Evolutionary conservation across 768 basidiomycete species (phyloP).

Genomic region (Calocera cornea): DNA sequence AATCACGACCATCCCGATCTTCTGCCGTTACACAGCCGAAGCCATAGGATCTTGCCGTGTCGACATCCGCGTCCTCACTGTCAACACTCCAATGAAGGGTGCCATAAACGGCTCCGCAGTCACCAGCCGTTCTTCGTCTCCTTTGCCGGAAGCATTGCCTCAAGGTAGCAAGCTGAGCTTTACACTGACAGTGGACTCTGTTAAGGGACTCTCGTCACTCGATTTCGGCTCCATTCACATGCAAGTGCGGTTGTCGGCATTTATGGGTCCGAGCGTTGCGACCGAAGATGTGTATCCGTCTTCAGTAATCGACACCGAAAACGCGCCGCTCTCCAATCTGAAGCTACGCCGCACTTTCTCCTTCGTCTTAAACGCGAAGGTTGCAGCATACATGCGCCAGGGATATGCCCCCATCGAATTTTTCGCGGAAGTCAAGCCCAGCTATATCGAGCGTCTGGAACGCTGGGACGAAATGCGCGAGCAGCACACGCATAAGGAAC

Average conservation of each 20-base stretch:
- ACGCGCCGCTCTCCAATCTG: slow-evolving; percentile 57
- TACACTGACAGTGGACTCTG: slow-evolving; percentile 69
- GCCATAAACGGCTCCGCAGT: slow-evolving; percentile 44
- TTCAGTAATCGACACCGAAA: slow-evolving; percentile 55
- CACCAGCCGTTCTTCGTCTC: slow-evolving; percentile 64
- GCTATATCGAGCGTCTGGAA: slow-evolving; percentile 78
- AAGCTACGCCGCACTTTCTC: slow-evolving; percentile 75
- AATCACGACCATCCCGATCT: slow-evolving; percentile 68
- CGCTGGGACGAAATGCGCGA: slow-evolving; percentile 92
- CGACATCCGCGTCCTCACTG: slow-evolving; percentile 66
- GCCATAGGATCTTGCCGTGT: slow-evolving; percentile 91
- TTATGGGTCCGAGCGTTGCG: slow-evolving; percentile 54
- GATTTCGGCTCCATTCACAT: slow-evolving; percentile 79
- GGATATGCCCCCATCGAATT: slow-evolving; percentile 82
- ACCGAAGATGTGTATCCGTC: slow-evolving; percentile 79
- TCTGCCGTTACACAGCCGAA: slow-evolving; percentile 86
- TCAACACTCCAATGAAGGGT: slow-evolving; percentile 43
- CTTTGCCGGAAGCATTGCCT: slow-evolving; percentile 50
- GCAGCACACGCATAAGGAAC: slow-evolving; percentile 30
- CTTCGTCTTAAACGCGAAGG: slow-evolving; percentile 58
- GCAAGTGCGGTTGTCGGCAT: slow-evolving; percentile 76
- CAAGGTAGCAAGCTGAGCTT: slow-evolving; percentile 73
- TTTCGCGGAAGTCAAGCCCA: slow-evolving; percentile 67
- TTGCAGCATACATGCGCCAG: slow-evolving; percentile 53
- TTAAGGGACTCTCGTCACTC: slow-evolving; percentile 79